These are phyloP conservation scores for Beauveria pseudobassiana DNA, from an alignment of 2,329 filamentous ascomycete species.

Conservation along the genomic window DNA sequence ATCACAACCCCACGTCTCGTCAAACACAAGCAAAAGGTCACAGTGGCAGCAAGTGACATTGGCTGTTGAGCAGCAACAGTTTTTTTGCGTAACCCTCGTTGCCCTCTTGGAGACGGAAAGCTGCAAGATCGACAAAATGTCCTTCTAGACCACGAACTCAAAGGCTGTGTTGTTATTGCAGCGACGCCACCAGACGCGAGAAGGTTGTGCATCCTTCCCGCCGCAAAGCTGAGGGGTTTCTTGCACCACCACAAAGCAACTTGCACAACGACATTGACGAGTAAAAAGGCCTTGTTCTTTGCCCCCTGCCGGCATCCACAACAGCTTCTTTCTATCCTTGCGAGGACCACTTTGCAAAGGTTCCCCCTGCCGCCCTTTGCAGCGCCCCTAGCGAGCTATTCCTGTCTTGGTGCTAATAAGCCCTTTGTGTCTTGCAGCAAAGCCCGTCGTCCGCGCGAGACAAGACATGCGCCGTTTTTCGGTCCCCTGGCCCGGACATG, in stretches of 20 bases:
- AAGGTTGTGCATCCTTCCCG: not conserved
- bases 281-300: not conserved
- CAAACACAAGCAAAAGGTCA: no score
- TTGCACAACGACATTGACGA: not conserved
- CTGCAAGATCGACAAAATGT: not conserved
- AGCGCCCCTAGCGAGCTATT: not conserved
- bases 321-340: not conserved
- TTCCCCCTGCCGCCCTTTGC: not conserved
- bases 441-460: not conserved
- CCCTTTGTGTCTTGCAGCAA: constrained; percentile 7
- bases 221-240: not conserved
- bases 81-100: not conserved
- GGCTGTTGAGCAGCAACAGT: not conserved
- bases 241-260: not conserved
- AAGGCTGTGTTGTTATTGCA: not conserved
- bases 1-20: no score
- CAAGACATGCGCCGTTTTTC: not conserved
- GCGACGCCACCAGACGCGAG: not conserved
- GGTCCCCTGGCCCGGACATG: not conserved
- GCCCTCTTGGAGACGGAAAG: not conserved
- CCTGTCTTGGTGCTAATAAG: not conserved
- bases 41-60: not conserved
- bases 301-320: not conserved
- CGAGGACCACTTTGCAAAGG: not conserved
- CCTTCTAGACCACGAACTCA: no score